phyloP scores from a whole-genome alignment of 2,329 filamentous ascomycete genomes.

The Aspergillus novoparasiticus region DNA sequence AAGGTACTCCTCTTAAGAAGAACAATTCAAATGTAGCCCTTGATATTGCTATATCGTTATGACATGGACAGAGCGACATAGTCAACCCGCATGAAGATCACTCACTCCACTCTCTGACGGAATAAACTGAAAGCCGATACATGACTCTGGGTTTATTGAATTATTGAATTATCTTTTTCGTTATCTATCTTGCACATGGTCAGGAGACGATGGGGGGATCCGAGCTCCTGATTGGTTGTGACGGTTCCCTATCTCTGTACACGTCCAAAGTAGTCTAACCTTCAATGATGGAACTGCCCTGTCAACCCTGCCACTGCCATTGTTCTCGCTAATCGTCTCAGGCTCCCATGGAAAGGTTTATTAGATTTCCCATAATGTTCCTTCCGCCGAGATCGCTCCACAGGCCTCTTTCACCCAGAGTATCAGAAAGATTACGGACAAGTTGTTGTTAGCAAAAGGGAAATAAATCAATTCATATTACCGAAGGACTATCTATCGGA shows the following conservation, averaged over 20 bases:
- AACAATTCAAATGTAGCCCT: too few relatives aligned
- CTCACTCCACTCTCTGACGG: background rate
- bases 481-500: background rate
- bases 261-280: background rate
- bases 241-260: slow-evolving; percentile 1
- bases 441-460: background rate
- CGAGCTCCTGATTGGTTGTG: background rate
- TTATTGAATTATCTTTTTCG: background rate
- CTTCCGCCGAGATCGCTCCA: background rate
- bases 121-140: too few relatives aligned
- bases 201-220: background rate
- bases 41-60: background rate
- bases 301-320: too few relatives aligned
- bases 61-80: background rate
- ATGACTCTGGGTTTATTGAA: background rate
- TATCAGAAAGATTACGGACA: background rate
- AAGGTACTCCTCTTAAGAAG: background rate
- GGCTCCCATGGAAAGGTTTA: too few relatives aligned
- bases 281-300: too few relatives aligned
- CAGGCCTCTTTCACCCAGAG: background rate
- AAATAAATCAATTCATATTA: background rate
- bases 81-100: background rate
- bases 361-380: too few relatives aligned
- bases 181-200: background rate
- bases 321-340: too few relatives aligned